Evolutionary conservation across 176 grass and related monocot species (phyloP).

Genomic region (Thinopyrum elongatum): DNA sequence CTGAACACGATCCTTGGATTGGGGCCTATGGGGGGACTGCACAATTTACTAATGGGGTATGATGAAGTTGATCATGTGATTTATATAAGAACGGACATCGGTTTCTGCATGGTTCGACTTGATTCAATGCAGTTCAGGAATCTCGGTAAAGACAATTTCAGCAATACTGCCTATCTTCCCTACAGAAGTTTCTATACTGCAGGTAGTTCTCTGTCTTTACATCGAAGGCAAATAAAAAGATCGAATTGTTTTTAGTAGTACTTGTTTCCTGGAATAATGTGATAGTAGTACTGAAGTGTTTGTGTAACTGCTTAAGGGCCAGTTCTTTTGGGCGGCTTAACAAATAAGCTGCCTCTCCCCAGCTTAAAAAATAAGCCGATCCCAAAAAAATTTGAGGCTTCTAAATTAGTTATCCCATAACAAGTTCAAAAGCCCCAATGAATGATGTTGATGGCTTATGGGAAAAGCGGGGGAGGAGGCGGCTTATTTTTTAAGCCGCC

Average conservation of each 20-base stretch:
- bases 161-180: conserved; percentile 17
- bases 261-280: background rate
- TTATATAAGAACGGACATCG: background rate
- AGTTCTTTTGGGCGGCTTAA: no score
- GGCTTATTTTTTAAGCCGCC: no score
- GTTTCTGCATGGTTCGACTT: conserved; percentile 2
- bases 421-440: no score
- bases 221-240: background rate
- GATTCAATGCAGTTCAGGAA: conserved; percentile 25
- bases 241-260: background rate
- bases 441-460: no score
- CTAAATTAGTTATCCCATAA: no score
- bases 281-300: background rate
- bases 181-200: conserved; percentile 32
- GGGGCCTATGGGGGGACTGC: background rate
- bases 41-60: conserved; percentile 23
- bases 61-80: conserved; percentile 26
- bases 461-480: no score
- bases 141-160: conserved; percentile 12
- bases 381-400: no score
- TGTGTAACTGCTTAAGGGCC: background rate
- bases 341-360: no score
- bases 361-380: no score
- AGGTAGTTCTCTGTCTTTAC: conserved; percentile 2
- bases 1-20: background rate